Evolutionary conservation across 78 protist species (phyloP).

Genomic region (Dictyostelium firmibasis): DNA sequence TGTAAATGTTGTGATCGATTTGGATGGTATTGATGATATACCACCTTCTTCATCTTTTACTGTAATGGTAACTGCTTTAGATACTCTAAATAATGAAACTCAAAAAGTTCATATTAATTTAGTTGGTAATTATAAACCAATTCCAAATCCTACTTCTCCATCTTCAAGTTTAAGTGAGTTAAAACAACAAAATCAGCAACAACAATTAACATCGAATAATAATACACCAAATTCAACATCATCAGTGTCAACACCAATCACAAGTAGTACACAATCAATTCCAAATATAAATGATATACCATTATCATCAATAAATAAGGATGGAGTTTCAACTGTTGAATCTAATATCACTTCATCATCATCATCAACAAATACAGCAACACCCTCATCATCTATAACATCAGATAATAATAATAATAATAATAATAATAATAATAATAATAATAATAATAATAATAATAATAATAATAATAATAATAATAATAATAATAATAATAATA

Average conservation of each 20-base stretch:
- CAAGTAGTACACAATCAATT: not conserved
- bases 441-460: conserved; percentile 4
- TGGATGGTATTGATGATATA: conserved; percentile 22
- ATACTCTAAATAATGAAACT: conserved; percentile 40
- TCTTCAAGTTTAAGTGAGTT: not conserved
- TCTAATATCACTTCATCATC: not conserved
- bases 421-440: not conserved
- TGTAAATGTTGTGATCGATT: conserved; percentile 23
- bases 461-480: not conserved
- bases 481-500: not conserved
- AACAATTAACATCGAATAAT: not conserved
- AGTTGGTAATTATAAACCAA: conserved; percentile 44
- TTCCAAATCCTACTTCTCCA: conserved; percentile 1
- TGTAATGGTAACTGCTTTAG: conserved; percentile 15
- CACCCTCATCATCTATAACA: not conserved
- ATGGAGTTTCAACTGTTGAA: not conserved
- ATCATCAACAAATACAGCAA: not conserved
- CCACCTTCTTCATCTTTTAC: conserved; percentile 23
- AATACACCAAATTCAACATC: conserved; percentile 18
- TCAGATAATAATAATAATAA: not conserved
- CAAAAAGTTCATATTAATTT: conserved; percentile 43
- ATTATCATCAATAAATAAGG: not conserved
- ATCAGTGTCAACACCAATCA: not conserved
- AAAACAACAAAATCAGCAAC: not conserved
- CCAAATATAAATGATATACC: not conserved